phyloP scores from a whole-genome alignment of 1,284 basidiomycete genomes.

The Microbotryum saponariae region DNA sequence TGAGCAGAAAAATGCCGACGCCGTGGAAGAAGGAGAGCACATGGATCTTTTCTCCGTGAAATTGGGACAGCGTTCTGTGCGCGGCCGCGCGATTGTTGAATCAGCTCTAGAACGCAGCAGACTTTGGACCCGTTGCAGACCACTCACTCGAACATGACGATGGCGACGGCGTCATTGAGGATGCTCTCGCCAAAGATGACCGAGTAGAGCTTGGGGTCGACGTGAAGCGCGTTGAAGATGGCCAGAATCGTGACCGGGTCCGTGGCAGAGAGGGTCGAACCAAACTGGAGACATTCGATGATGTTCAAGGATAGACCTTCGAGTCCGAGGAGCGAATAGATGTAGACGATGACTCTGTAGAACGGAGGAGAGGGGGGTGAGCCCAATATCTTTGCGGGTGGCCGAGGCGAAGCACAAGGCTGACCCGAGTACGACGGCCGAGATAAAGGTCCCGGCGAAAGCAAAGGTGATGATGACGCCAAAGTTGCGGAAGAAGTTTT shows the following conservation, averaged over 20 bases:
- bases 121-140: not conserved
- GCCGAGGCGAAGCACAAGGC: constrained; percentile 33
- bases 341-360: constrained; percentile 79
- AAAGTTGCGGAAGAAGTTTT: constrained; percentile 96
- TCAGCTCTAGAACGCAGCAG: not conserved
- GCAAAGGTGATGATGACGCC: constrained; percentile 90
- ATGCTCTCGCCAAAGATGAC: constrained; percentile 98
- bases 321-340: constrained; percentile 85
- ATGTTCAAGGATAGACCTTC: constrained; percentile 72
- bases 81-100: not conserved
- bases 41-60: constrained; percentile 83
- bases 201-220: constrained; percentile 94
- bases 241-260: constrained; percentile 97
- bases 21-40: constrained; percentile 87
- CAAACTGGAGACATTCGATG: constrained; percentile 91
- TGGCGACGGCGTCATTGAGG: constrained; percentile 97
- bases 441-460: constrained; percentile 93
- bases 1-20: constrained; percentile 89
- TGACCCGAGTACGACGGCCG: constrained; percentile 89
- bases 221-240: constrained; percentile 98
- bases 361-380: not conserved
- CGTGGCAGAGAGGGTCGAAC: constrained; percentile 92
- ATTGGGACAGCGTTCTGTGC: constrained; percentile 74
- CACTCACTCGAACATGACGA: constrained; percentile 99
- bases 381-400: not conserved